Evolutionary conservation across 1,284 basidiomycete species (phyloP).

Genomic region (Phlebopus sp.): DNA sequence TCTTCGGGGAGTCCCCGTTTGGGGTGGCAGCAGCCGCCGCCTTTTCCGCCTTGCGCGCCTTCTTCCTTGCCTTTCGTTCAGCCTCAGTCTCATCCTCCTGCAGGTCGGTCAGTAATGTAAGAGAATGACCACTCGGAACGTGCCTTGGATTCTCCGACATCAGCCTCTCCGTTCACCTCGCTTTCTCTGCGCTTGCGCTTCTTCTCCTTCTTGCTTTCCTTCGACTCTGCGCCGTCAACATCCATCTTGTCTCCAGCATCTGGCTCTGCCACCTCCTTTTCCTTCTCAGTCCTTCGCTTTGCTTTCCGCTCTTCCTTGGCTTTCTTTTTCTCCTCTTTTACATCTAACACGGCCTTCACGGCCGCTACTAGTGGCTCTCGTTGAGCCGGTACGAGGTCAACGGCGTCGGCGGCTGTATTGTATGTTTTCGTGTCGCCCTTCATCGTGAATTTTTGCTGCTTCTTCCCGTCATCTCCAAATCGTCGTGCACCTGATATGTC

Average conservation of each 20-base stretch:
- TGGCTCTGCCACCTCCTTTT: constrained; percentile 39
- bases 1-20: constrained; percentile 62
- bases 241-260: constrained; percentile 43
- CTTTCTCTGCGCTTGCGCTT: constrained; percentile 72
- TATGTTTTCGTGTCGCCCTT: constrained; percentile 74
- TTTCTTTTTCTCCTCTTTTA: constrained; percentile 75
- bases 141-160: constrained; percentile 42
- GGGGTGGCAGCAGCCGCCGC: constrained; percentile 43
- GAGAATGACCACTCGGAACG: constrained; percentile 16
- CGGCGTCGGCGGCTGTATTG: constrained; percentile 77
- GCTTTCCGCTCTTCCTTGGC: constrained; percentile 78
- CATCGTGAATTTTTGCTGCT: constrained; percentile 80
- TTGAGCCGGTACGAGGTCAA: constrained; percentile 81
- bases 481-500: constrained; percentile 68
- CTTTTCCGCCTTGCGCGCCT: constrained; percentile 71
- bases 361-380: constrained; percentile 70
- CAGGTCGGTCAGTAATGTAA: constrained; percentile 9
- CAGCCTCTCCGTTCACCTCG: constrained; percentile 37
- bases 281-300: constrained; percentile 66
- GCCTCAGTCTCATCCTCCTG: constrained; percentile 60
- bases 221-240: constrained; percentile 43
- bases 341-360: constrained; percentile 63
- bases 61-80: constrained; percentile 70
- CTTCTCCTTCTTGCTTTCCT: constrained; percentile 59
- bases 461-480: constrained; percentile 60